These are phyloP conservation scores for Lentinus polychrous DNA, from an alignment of 1,284 basidiomycete species.

Conservation along the genomic window DNA sequence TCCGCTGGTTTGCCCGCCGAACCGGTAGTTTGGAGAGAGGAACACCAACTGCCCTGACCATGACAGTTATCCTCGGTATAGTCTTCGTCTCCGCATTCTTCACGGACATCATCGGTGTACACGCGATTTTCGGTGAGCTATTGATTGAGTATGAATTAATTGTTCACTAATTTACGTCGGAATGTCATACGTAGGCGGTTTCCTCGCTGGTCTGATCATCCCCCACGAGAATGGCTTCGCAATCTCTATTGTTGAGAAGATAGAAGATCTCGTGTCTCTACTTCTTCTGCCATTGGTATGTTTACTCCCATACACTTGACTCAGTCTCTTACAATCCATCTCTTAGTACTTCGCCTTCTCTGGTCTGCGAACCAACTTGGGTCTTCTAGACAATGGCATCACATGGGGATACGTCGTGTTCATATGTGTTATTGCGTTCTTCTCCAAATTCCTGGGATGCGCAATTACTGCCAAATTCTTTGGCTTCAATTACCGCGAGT, in stretches of 20 bases:
- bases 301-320: conserved; percentile 6
- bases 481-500: conserved; percentile 75
- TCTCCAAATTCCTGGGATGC: conserved; percentile 72
- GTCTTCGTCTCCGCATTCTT: conserved; percentile 79
- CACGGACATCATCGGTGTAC: conserved; percentile 82
- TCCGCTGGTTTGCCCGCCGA: conserved; percentile 57
- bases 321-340: neutral
- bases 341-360: conserved; percentile 81
- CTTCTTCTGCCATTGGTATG: conserved; percentile 79
- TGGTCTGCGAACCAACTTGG: conserved; percentile 80
- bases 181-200: conserved; percentile 49
- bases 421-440: conserved; percentile 77
- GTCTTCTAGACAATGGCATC: conserved; percentile 63
- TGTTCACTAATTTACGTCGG: neutral
- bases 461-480: conserved; percentile 53
- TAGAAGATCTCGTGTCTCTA: conserved; percentile 73
- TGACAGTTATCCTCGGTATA: conserved; percentile 72
- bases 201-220: conserved; percentile 84
- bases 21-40: conserved; percentile 73
- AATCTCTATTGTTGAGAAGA: conserved; percentile 66
- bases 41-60: conserved; percentile 70
- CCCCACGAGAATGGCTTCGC: conserved; percentile 85
- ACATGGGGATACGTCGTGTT: conserved; percentile 87
- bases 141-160: neutral
- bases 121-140: conserved; percentile 47